Evolutionary conservation across 306 rosid species (phyloP).

Genomic region (Dalbergia cochinchinensis): DNA sequence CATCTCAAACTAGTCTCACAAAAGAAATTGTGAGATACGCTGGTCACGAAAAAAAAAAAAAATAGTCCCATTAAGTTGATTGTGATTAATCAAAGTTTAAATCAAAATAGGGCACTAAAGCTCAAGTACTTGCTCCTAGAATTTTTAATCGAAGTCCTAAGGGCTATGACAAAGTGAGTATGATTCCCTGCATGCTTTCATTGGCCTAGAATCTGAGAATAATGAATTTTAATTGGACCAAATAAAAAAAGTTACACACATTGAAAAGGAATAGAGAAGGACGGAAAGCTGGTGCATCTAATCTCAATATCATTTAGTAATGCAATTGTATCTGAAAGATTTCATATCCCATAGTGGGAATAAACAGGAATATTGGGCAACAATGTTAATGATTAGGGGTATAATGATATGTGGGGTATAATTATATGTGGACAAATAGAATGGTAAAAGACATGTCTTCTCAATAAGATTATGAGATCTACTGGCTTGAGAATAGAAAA

Average conservation of each 20-base stretch:
- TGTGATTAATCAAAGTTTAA: not conserved
- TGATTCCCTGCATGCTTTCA: conserved; percentile 30
- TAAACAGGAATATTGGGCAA: conserved; percentile 45
- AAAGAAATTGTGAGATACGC: too few relatives aligned
- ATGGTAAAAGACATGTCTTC: conserved; percentile 41
- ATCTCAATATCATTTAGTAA: conserved; percentile 41
- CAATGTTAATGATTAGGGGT: conserved; percentile 29
- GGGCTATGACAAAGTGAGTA: conserved; percentile 25
- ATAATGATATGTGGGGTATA: not conserved
- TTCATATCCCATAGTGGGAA: conserved; percentile 40
- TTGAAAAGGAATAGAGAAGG: conserved; percentile 31
- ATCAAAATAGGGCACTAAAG: not conserved
- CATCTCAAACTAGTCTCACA: too few relatives aligned
- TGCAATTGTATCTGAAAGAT: conserved; percentile 41
- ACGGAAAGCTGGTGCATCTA: conserved; percentile 46
- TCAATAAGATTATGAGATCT: conserved; percentile 44
- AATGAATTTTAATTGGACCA: conserved; percentile 20
- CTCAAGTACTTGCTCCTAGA: not conserved
- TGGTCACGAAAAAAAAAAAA: too few relatives aligned
- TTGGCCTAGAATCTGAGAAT: conserved; percentile 42
- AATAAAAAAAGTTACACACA: not conserved
- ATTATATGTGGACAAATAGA: conserved; percentile 29
- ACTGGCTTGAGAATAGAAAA: conserved; percentile 14
- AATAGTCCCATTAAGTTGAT: too few relatives aligned
- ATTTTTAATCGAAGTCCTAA: not conserved